phyloP scores from a whole-genome alignment of 78 protist genomes.

The Isochrysis galbana region DNA sequence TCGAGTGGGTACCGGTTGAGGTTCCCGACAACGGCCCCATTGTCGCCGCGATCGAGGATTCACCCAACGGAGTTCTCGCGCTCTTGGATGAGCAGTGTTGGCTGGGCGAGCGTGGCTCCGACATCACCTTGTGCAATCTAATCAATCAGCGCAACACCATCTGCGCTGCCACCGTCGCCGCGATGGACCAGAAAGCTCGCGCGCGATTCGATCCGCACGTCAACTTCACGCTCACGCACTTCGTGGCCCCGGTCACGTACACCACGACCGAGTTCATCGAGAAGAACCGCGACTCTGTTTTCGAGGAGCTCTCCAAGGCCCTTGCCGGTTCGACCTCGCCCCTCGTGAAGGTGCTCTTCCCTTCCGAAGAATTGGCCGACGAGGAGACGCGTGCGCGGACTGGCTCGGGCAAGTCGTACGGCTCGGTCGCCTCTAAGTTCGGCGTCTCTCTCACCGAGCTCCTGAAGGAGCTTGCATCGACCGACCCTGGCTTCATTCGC shows the following conservation, averaged over 20 bases:
- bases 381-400: background rate
- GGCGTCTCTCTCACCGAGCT: conserved; percentile 13
- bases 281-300: background rate
- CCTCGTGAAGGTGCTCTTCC: background rate
- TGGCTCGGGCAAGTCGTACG: conserved; percentile 2
- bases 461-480: conserved; percentile 27
- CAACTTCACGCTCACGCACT: background rate
- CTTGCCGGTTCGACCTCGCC: background rate
- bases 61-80: background rate
- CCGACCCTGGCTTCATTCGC: conserved; percentile 48
- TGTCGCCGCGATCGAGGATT: background rate
- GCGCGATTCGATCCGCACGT: background rate
- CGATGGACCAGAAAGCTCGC: background rate
- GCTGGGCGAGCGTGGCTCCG: background rate
- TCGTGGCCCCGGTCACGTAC: background rate
- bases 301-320: background rate
- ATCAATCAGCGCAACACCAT: background rate
- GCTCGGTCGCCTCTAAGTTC: background rate
- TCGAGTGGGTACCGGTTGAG: background rate
- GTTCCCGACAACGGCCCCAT: background rate
- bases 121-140: background rate
- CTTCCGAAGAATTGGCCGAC: background rate
- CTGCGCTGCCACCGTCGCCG: background rate
- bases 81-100: background rate
- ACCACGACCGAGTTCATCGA: background rate